These are phyloP conservation scores for Pseudonectria buxi DNA, from an alignment of 2,329 filamentous ascomycete genomes.

Conservation along the genomic window DNA sequence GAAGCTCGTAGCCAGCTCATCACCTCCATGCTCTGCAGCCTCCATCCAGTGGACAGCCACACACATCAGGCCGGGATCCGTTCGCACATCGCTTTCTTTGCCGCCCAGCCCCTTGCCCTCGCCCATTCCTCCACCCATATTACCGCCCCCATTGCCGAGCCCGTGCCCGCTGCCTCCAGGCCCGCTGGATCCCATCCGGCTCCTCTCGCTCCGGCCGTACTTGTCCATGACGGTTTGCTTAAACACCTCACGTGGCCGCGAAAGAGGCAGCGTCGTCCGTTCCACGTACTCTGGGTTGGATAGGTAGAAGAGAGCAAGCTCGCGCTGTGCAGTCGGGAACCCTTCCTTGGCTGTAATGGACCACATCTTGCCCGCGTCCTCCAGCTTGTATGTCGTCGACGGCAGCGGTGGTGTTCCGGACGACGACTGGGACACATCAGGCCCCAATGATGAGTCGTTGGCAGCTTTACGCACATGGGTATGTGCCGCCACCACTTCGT, in stretches of 20 bases:
- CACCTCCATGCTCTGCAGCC: slow-evolving; percentile 75
- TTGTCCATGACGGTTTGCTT: slow-evolving; percentile 78
- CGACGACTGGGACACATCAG: slow-evolving; percentile 27
- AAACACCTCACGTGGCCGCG: slow-evolving; percentile 81
- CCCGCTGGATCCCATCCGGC: slow-evolving; percentile 15
- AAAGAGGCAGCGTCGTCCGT: slow-evolving; percentile 74
- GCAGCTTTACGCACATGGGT: slow-evolving; percentile 52
- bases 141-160: slow-evolving; percentile 18
- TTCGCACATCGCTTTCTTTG: slow-evolving; percentile 49
- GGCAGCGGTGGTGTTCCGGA: slow-evolving; percentile 40
- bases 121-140: slow-evolving; percentile 14
- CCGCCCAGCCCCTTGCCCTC: slow-evolving; percentile 19
- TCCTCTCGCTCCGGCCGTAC: slow-evolving; percentile 39
- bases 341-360: slow-evolving; percentile 92
- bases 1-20: slow-evolving; percentile 76
- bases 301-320: slow-evolving; percentile 88
- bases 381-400: slow-evolving; percentile 60
- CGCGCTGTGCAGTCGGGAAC: slow-evolving; percentile 73
- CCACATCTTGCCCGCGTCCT: slow-evolving; percentile 82
- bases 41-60: slow-evolving; percentile 98
- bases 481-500: slow-evolving; percentile 52
- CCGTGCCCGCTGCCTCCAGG: slow-evolving; percentile 15
- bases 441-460: slow-evolving; percentile 23
- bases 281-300: slow-evolving; percentile 81
- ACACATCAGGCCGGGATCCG: slow-evolving; percentile 84